These are phyloP conservation scores for Neofusicoccum umdonicola DNA, from an alignment of 2,329 filamentous ascomycete species.

Conservation along the genomic window DNA sequence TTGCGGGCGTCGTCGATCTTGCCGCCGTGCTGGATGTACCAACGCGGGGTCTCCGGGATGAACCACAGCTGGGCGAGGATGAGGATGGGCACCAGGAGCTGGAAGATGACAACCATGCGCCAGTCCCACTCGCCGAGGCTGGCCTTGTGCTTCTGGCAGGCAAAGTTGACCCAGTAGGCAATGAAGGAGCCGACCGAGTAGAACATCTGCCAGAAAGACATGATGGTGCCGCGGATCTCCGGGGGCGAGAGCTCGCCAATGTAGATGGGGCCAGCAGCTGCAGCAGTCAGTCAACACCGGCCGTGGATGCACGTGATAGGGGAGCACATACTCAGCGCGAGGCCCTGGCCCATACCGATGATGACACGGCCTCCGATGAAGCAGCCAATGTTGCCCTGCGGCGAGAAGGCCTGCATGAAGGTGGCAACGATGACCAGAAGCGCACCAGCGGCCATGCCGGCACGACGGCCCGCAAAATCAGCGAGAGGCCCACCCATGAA, in stretches of 20 bases:
- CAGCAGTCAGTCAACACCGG: not conserved
- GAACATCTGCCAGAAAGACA: slow-evolving; percentile 69
- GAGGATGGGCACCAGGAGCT: slow-evolving; percentile 63
- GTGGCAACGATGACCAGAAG: slow-evolving; percentile 65
- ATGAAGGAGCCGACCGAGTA: slow-evolving; percentile 66
- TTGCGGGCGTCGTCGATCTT: slow-evolving; percentile 60
- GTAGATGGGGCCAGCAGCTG: slow-evolving; percentile 66
- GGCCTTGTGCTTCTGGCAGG: slow-evolving; percentile 54
- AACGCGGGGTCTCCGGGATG: slow-evolving; percentile 46
- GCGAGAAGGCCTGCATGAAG: slow-evolving; percentile 66
- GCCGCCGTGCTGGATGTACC: slow-evolving; percentile 59
- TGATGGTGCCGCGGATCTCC: slow-evolving; percentile 64
- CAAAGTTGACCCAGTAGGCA: slow-evolving; percentile 60
- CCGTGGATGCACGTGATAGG: not conserved
- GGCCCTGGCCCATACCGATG: slow-evolving; percentile 68
- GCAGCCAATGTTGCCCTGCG: slow-evolving; percentile 58
- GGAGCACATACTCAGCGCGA: slow-evolving; percentile 55
- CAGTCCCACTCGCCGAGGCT: slow-evolving; percentile 69
- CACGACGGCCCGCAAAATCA: slow-evolving; percentile 60
- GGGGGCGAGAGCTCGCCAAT: slow-evolving; percentile 66
- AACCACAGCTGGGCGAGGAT: slow-evolving; percentile 60
- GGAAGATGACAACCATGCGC: slow-evolving; percentile 71
- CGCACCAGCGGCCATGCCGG: slow-evolving; percentile 65
- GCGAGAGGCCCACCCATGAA: slow-evolving; percentile 66
- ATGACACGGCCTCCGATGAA: slow-evolving; percentile 69